Conservation (phyloP, 2,329 filamentous ascomycete species). For the Pyrenochaeta sp. region DNA sequence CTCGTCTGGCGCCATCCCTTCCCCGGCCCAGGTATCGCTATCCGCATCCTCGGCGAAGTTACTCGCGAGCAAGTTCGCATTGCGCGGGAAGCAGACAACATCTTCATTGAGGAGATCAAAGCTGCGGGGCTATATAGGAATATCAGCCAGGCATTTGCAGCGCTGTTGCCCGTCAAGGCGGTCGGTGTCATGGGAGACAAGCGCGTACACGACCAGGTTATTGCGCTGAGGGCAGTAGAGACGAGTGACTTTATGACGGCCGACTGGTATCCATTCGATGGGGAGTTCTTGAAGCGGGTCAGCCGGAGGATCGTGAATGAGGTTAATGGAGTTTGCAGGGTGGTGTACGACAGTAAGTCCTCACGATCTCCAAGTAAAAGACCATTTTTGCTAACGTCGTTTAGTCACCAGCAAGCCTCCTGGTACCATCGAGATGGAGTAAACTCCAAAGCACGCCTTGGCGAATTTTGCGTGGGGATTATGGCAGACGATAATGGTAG, state of each 20-base stretch:
- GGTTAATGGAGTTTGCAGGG: slow-evolving; percentile 75
- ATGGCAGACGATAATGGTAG: not conserved
- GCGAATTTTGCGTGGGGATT: not conserved
- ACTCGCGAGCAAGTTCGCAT: slow-evolving; percentile 82
- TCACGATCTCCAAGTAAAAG: slow-evolving; percentile 2
- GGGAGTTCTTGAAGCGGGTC: slow-evolving; percentile 71
- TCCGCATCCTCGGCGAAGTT: slow-evolving; percentile 84
- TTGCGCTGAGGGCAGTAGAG: slow-evolving; percentile 68
- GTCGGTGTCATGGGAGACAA: slow-evolving; percentile 77
- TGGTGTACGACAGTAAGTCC: slow-evolving; percentile 72
- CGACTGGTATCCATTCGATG: slow-evolving; percentile 72
- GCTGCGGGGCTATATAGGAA: slow-evolving; percentile 76
- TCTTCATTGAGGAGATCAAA: slow-evolving; percentile 80
- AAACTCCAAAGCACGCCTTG: slow-evolving; percentile 25
- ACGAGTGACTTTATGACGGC: slow-evolving; percentile 79
- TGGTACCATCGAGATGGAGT: slow-evolving; percentile 79
- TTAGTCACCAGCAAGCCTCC: slow-evolving; percentile 71
- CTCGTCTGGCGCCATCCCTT: slow-evolving; percentile 82
- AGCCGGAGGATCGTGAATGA: slow-evolving; percentile 76
- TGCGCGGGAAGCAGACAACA: slow-evolving; percentile 77
- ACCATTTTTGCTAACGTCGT: slow-evolving; percentile 28
- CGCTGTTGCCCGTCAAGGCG: slow-evolving; percentile 70
- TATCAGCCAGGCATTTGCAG: slow-evolving; percentile 75
- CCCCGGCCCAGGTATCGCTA: slow-evolving; percentile 77
- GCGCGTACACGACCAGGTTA: slow-evolving; percentile 70